Base-by-base conservation (phyloP, 441 rosid genomes). In the Syzygium syzygioides region DNA sequence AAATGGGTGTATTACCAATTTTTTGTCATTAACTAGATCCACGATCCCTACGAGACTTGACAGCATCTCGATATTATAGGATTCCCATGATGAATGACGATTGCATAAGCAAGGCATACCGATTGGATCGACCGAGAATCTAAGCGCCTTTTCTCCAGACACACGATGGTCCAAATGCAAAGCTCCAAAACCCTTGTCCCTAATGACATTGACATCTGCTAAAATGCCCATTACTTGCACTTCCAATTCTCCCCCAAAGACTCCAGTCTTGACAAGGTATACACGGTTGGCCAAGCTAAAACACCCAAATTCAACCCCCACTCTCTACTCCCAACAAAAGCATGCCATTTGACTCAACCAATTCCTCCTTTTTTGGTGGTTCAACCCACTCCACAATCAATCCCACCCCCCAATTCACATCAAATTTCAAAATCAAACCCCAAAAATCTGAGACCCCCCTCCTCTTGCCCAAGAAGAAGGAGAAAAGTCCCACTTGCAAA, bases 341-440 rank as follows among this genome's bases (percentile, higher is more conserved):
- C 85, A 23, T 26, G 87, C 90, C 23, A 88, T 48, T 79, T 85
- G 91, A 86, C 91, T 91, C 92, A 90, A 90, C 92, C 89, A 53
- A 76, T 76, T 76, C 83, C 83, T 76, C 53, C 83, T 88, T 88
- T 88, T 88, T 80, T 34, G 91, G 92, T 93, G 90, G 94, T 92
- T 94, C 92, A 91, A 94, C 94, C 92, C 93, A 90, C 92, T 86
- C 89, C 89, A 66, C 37, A 25, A 76, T 41, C 48, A 45, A 45
- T 45, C 9, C 48, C 52, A n/a, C 83, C 52, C 30, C 28, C 30
- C 86, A 60, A 19, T 79, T 54, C 57, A 57, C 37, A 32, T 91
- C 52, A 34, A 53, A 76, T 41, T 10, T 7, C 19, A 76, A 71
- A 76, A 41, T 76, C n/a, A 12, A 76, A 76, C 10, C 3, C 18